Conservation (phyloP, 352 stramenopile genomes). For the Globisporangium takayamanum region DNA sequence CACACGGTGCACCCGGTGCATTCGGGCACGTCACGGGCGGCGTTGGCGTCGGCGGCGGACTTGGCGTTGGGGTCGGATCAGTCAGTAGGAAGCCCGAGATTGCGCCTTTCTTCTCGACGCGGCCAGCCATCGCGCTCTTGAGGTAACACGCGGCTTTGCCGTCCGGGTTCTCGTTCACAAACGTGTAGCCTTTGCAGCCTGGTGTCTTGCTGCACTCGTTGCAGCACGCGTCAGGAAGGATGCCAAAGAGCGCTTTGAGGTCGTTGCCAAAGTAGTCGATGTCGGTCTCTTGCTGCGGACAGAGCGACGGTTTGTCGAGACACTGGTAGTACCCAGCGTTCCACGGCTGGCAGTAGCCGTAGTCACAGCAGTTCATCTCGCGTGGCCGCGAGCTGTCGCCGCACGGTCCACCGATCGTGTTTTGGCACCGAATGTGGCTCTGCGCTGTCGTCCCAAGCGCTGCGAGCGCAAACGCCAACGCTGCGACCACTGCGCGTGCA, state of each 20-base stretch:
- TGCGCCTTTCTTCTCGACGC: constrained; percentile 27
- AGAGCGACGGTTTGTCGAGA: constrained; percentile 24
- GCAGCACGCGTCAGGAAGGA: constrained; percentile 31
- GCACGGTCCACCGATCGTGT: constrained; percentile 33
- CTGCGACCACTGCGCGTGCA: too few species aligned
- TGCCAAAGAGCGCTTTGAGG: constrained; percentile 26
- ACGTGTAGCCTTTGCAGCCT: constrained; percentile 50
- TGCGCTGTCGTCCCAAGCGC: constrained; percentile 10
- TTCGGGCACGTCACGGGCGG: constrained; percentile 15
- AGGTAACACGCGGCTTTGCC: constrained; percentile 48
- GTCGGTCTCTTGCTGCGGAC: constrained; percentile 36
- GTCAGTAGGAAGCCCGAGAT: constrained; percentile 21
- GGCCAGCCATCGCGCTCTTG: constrained; percentile 24
- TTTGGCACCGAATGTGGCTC: constrained; percentile 40
- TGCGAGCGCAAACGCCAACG: too few species aligned
- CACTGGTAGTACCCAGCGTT: constrained; percentile 58
- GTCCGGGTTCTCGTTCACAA: constrained; percentile 44
- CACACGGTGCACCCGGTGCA: constrained; percentile 23
- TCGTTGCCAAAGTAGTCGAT: constrained; percentile 45
- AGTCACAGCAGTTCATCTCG: constrained; percentile 32
- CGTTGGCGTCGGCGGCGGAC: not conserved
- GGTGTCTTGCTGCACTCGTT: constrained; percentile 28
- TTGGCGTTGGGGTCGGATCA: not conserved
- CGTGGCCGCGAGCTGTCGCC: constrained; percentile 23
- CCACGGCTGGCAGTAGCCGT: constrained; percentile 56